These are phyloP conservation scores for Coccomyxa sp. DNA, from an alignment of 139 green algal species.

Conservation along the genomic window DNA sequence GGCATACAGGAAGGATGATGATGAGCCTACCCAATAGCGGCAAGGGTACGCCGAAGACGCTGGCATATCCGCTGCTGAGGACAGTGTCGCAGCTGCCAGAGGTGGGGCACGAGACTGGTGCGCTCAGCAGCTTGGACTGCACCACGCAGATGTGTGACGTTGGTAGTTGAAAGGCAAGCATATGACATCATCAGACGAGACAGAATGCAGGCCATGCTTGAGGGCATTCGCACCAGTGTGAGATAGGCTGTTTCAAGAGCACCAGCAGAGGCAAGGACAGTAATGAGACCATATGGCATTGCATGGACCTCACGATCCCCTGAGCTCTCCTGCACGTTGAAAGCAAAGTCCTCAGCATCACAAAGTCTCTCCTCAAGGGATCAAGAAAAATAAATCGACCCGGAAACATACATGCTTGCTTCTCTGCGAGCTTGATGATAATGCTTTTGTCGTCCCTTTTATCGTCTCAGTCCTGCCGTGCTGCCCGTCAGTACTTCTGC, in stretches of 20 bases:
- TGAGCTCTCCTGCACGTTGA: background rate
- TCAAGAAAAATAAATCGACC: background rate
- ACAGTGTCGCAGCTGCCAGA: slow-evolving; percentile 64
- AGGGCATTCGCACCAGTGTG: slow-evolving; percentile 30
- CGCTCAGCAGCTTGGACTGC: slow-evolving; percentile 59
- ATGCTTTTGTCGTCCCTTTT: too few species aligned
- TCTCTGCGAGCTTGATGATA: too few species aligned
- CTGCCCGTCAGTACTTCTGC: too few species aligned
- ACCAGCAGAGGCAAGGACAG: slow-evolving; percentile 43
- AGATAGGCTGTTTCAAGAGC: slow-evolving; percentile 78
- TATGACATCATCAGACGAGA: background rate
- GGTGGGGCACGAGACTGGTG: slow-evolving; percentile 56
- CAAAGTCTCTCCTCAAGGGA: background rate
- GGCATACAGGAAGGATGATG: background rate
- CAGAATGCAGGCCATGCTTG: background rate
- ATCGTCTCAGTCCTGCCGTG: too few species aligned
- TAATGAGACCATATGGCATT: slow-evolving; percentile 28
- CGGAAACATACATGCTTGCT: too few species aligned
- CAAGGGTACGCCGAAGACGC: slow-evolving; percentile 71
- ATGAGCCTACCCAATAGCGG: slow-evolving; percentile 37
- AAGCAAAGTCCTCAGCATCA: background rate
- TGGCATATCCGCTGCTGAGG: slow-evolving; percentile 63
- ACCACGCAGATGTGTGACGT: background rate
- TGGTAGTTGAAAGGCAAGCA: background rate
- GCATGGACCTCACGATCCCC: background rate